These are phyloP conservation scores for Candida multigemmis DNA, from an alignment of 805 yeast species.

Conservation along the genomic window DNA sequence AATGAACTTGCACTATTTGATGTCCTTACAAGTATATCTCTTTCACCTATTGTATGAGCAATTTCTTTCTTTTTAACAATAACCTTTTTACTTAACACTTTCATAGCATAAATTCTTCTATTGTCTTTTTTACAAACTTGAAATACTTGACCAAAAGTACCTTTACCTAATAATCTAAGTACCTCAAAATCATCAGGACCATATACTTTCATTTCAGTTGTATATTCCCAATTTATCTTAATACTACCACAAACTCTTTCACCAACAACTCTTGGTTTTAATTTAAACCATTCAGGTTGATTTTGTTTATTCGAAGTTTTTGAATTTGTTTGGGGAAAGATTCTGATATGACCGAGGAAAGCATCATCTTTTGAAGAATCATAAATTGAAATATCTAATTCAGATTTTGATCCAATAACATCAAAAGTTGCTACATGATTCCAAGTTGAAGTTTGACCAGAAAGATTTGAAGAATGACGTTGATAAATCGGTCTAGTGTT, in stretches of 20 bases:
- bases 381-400: constrained; percentile 83
- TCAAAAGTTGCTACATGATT: constrained; percentile 90
- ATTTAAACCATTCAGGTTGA: constrained; percentile 60
- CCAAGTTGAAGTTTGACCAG: constrained; percentile 66
- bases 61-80: constrained; percentile 95
- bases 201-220: constrained; percentile 56
- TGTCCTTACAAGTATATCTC: constrained; percentile 89
- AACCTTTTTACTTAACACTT: constrained; percentile 86
- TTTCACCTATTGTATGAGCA: constrained; percentile 96
- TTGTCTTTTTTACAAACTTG: constrained; percentile 92
- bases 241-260: constrained; percentile 75
- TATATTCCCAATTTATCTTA: constrained; percentile 63
- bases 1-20: constrained; percentile 85
- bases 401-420: constrained; percentile 76
- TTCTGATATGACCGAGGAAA: constrained; percentile 77
- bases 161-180: constrained; percentile 83
- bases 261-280: constrained; percentile 66
- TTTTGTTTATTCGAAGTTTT: constrained; percentile 29
- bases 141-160: constrained; percentile 96
- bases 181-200: constrained; percentile 96
- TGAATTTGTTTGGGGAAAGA: constrained; percentile 47
- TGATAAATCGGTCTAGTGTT: constrained; percentile 29
- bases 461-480: constrained; percentile 24
- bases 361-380: constrained; percentile 77
- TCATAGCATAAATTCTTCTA: constrained; percentile 92